A percentile compares a stretch with the other conserved stretches of the same genome.
These are phyloP conservation scores for Gastrolobium bilobum DNA, from an alignment of 306 rosid genomes.

Conservation along the genomic window DNA sequence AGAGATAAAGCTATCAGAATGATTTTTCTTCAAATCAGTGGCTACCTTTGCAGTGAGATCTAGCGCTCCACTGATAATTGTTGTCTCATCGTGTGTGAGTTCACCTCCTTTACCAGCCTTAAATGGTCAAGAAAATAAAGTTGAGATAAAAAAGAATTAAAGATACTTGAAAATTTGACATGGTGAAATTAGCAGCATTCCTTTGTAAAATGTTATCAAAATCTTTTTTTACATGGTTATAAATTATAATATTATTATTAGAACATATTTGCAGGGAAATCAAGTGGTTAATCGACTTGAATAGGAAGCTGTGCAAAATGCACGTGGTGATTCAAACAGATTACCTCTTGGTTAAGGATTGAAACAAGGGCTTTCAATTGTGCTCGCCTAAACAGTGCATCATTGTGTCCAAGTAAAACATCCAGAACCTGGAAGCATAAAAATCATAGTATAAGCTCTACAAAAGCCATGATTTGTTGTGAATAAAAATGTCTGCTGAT, in stretches of 20 bases:
- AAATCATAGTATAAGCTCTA: conserved; percentile 41
- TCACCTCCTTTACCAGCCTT: conserved; percentile 99
- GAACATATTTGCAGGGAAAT: conserved; percentile 32
- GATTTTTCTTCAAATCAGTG: conserved; percentile 31
- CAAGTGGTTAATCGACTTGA: conserved; percentile 17
- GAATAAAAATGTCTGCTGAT: neutral
- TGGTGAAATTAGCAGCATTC: conserved; percentile 31
- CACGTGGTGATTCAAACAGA: conserved; percentile 59
- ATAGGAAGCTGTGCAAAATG: conserved; percentile 62
- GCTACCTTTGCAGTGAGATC: conserved; percentile 91
- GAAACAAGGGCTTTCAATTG: conserved; percentile 93
- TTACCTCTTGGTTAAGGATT: conserved; percentile 91
- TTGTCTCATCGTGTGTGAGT: conserved; percentile 94
- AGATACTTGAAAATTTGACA: conserved; percentile 25
- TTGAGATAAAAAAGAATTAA: conserved; percentile 17
- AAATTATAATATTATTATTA: conserved; percentile 27
- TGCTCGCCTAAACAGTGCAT: conserved; percentile 88
- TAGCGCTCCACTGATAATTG: conserved; percentile 93
- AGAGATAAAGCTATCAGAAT: conserved; percentile 10
- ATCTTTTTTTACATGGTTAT: neutral
- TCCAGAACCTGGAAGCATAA: conserved; percentile 77
- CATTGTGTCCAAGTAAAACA: conserved; percentile 82
- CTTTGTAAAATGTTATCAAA: conserved; percentile 23
- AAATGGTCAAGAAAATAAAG: conserved; percentile 41
- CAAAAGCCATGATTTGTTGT: conserved; percentile 32